Evolutionary conservation across 352 stramenopile species (phyloP).

Genomic region (Phytophthora sp.): DNA sequence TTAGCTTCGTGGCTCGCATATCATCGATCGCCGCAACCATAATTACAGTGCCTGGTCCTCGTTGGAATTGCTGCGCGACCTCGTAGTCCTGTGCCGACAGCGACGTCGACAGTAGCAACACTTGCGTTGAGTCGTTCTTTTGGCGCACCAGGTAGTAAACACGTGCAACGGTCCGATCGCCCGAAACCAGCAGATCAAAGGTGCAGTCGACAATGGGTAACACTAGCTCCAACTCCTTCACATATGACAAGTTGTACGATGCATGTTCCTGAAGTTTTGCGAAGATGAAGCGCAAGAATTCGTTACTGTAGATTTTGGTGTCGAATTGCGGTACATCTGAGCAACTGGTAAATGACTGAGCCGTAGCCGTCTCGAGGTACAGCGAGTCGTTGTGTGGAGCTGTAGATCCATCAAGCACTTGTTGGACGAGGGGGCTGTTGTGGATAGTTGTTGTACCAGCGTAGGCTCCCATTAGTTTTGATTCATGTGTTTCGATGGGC

Average conservation of each 20-base stretch:
- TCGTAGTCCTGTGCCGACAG: slow-evolving; percentile 38
- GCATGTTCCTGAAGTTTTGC: slow-evolving; percentile 17
- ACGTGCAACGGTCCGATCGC: slow-evolving; percentile 17
- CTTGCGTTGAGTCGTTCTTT: slow-evolving; percentile 13
- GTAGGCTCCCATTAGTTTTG: slow-evolving; percentile 36
- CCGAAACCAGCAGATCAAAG: slow-evolving; percentile 22
- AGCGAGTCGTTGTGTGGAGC: slow-evolving; percentile 35
- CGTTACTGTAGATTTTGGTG: slow-evolving; percentile 34
- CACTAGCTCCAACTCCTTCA: slow-evolving; percentile 39
- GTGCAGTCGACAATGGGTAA: slow-evolving; percentile 49
- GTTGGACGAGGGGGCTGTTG: slow-evolving; percentile 36
- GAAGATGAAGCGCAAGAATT: slow-evolving; percentile 36
- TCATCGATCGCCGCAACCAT: slow-evolving; percentile 33
- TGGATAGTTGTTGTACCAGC: slow-evolving; percentile 28
- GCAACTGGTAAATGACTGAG: slow-evolving; percentile 29
- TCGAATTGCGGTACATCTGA: slow-evolving; percentile 15
- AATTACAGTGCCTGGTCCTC: slow-evolving; percentile 19
- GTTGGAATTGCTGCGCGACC: slow-evolving; percentile 22
- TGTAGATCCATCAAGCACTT: slow-evolving; percentile 29
- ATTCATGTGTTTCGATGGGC: slow-evolving; percentile 10
- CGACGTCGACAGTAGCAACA: slow-evolving; percentile 29
- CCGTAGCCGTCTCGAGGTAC: slow-evolving; percentile 38
- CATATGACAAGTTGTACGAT: slow-evolving; percentile 33
- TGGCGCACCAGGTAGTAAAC: slow-evolving; percentile 35
- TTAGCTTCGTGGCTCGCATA: slow-evolving; percentile 16